phyloP scores from a whole-genome alignment of 768 basidiomycete genomes.

The Suillus subluteus region DNA sequence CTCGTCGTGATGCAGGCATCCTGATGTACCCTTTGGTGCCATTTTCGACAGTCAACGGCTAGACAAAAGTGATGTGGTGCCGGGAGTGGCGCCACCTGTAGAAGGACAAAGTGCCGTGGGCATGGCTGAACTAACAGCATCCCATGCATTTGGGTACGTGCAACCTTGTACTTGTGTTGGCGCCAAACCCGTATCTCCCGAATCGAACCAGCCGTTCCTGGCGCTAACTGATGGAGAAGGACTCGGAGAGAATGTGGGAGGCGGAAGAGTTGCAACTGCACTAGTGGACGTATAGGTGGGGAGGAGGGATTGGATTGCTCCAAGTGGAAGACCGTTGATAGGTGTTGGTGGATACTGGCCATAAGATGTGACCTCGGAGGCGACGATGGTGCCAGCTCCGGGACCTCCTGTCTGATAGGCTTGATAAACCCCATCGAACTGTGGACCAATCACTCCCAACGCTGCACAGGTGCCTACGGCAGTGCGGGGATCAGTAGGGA shows the following conservation, averaged over 20 bases:
- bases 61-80: background rate
- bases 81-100: background rate
- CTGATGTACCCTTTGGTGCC: no score
- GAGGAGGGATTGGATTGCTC: slow-evolving; percentile 41
- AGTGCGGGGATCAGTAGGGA: slow-evolving; percentile 71
- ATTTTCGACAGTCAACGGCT: background rate
- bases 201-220: slow-evolving; percentile 62
- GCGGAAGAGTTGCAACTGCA: slow-evolving; percentile 57
- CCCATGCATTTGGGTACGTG: slow-evolving; percentile 58
- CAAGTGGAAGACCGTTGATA: slow-evolving; percentile 47
- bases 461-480: slow-evolving; percentile 65
- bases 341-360: slow-evolving; percentile 57
- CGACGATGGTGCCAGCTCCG: slow-evolving; percentile 53
- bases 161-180: slow-evolving; percentile 67
- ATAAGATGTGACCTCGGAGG: slow-evolving; percentile 44
- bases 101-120: slow-evolving; percentile 48
- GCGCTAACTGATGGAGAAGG: slow-evolving; percentile 43
- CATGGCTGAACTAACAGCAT: slow-evolving; percentile 53
- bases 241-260: slow-evolving; percentile 51
- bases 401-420: slow-evolving; percentile 72
- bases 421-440: slow-evolving; percentile 57
- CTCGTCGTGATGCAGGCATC: no score
- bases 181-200: slow-evolving; percentile 52
- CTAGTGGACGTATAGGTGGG: slow-evolving; percentile 72
- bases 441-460: slow-evolving; percentile 46